Evolutionary conservation across 192 early-diverging fungal genomes (phyloP).

Genomic region (Gonapodya prolifera): DNA sequence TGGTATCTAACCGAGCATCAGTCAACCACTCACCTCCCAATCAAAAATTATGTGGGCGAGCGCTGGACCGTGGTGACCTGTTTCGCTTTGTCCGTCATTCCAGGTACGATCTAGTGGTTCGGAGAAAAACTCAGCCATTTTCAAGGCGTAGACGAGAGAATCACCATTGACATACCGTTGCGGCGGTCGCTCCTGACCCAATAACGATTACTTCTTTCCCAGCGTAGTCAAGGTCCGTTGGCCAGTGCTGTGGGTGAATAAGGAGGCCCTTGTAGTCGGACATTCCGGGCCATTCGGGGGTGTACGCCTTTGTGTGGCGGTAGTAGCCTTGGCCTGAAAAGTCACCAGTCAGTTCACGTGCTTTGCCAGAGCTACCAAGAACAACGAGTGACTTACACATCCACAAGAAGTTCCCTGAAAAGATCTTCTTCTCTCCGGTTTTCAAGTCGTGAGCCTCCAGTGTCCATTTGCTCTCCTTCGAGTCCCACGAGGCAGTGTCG

Average conservation of each 20-base stretch:
- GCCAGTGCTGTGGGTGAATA: neutral
- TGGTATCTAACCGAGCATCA: too few species aligned
- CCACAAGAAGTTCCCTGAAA: neutral
- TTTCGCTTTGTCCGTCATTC: neutral
- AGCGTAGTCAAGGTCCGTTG: neutral
- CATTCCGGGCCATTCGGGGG: neutral
- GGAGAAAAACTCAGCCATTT: too few species aligned
- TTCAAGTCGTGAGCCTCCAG: neutral
- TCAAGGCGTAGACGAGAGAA: too few species aligned
- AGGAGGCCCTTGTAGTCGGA: neutral
- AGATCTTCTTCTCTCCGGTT: neutral
- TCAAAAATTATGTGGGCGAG: neutral
- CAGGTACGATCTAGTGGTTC: too few species aligned
- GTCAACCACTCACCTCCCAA: too few species aligned
- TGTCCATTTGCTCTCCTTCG: neutral
- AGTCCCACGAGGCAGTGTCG: neutral
- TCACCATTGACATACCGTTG: too few species aligned
- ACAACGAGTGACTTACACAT: too few species aligned
- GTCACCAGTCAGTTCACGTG: too few species aligned
- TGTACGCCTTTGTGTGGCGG: neutral
- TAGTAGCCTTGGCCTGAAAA: too few species aligned
- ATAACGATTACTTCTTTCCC: neutral
- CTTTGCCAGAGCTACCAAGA: too few species aligned
- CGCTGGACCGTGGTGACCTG: neutral
- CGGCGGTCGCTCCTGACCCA: neutral